Base-by-base conservation (phyloP, 306 rosid genomes). In the Casuarina glauca region DNA sequence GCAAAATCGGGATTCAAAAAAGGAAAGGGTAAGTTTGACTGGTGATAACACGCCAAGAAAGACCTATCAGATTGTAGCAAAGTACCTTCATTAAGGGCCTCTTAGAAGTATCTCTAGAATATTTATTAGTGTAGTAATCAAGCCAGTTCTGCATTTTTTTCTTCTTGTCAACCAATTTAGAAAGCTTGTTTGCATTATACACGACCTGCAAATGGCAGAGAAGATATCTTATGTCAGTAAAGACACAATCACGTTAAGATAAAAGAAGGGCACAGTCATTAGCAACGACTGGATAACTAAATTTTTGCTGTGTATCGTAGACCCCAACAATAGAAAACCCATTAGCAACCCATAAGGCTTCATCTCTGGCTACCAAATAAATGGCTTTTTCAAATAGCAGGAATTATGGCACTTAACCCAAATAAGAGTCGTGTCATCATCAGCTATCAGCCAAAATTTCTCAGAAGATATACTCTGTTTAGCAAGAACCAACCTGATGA, bases 81-180 rank as follows among this genome's bases (percentile, higher is more conserved):
- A 71, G 70, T 86, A 95, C 99, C 99, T 91, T 95, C 42, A 43
- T 79, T 79, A 84, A 76, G 52, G 97, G 97, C 76, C 79, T 91
- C 53, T 41, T 20, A 45, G 94, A 79, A 76, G 80, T 48, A 44
- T 85, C 75, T 88, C 98, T 93, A 38, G 84, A 82, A 80, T 79
- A 73, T 86, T 88, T 95, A 79, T 89, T 92, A 60, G 78, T 88
- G 88, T 93, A 91, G 82, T 89, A 95, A 82, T 87, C 90, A 45
- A 88, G 94, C 97, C 99, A 95, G 82, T 95, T 95, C 82, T 78
- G 89, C 85, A 89, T 17, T 69, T 88, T 95, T 69, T 88, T 93
- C 93, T 88, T 93, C 90, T 95, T 88, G 78, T 88, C 83, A 57
- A 95, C 94, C 84, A 95, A 70, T 77, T 86, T 90, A 6, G 86